Evolutionary conservation across 371 early-diverging fungal genomes (phyloP).

Genomic region (Mucor circinelloides): DNA sequence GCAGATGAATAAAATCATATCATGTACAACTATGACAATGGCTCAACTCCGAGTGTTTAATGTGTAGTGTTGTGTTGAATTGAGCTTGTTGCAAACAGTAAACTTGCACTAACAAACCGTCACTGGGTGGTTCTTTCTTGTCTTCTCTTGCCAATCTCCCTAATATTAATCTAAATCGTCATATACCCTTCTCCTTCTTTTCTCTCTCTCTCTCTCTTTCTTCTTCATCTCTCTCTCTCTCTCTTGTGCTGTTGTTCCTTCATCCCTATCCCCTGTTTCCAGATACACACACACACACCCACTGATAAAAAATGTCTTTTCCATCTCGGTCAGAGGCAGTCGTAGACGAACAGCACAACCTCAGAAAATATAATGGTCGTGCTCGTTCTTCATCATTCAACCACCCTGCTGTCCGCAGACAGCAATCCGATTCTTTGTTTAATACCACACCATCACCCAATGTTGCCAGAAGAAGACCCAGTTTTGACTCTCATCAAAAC

Average conservation of each 20-base stretch:
- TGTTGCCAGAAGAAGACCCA: constrained; percentile 20
- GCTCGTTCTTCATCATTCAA: constrained; percentile 24
- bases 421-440: constrained; percentile 3
- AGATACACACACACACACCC: not conserved
- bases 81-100: not conserved
- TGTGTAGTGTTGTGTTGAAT: not conserved
- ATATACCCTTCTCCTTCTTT: not conserved
- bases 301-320: not conserved
- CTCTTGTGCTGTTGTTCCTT: not conserved
- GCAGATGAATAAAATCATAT: not conserved
- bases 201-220: not conserved
- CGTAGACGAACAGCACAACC: not conserved
- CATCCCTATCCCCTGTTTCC: not conserved
- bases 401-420: constrained; percentile 14
- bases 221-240: not conserved
- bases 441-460: not conserved
- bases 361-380: constrained; percentile 3
- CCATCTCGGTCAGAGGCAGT: not conserved
- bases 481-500: constrained; percentile 17
- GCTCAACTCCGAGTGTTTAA: not conserved
- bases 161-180: not conserved
- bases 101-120: not conserved
- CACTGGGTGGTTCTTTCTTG: not conserved
- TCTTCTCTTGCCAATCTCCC: not conserved
- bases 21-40: not conserved